Evolutionary conservation across 306 rosid species (phyloP).

Genomic region (Prunus mira): DNA sequence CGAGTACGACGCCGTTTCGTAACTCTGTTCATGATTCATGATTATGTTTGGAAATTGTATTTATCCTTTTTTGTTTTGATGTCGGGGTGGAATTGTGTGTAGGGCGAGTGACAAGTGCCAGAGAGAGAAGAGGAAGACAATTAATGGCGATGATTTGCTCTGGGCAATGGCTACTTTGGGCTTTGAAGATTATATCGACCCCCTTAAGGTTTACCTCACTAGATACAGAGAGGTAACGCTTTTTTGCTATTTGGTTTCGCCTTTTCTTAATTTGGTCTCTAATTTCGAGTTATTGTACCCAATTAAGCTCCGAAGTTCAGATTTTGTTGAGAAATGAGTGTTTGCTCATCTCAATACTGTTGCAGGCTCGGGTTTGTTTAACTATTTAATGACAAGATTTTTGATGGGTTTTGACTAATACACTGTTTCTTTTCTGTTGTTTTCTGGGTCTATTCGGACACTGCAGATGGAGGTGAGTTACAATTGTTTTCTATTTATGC

Average conservation of each 20-base stretch:
- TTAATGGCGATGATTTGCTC: slow-evolving; percentile 94
- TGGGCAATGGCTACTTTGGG: slow-evolving; percentile 98
- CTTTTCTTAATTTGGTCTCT: neutral
- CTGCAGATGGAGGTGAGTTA: slow-evolving; percentile 88
- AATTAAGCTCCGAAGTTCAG: neutral
- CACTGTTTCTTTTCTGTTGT: slow-evolving; percentile 26
- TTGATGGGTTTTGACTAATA: slow-evolving; percentile 33
- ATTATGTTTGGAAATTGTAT: neutral
- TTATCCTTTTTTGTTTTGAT: slow-evolving; percentile 5
- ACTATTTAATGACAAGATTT: neutral
- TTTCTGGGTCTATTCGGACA: slow-evolving; percentile 28
- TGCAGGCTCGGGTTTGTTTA: neutral
- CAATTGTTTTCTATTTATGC: slow-evolving; percentile 6
- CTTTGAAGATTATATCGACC: slow-evolving; percentile 92
- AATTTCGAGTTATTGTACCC: neutral
- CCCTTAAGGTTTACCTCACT: slow-evolving; percentile 72
- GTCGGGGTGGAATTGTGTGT: slow-evolving; percentile 15
- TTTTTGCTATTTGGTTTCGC: neutral
- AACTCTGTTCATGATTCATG: neutral
- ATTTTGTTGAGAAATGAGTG: neutral
- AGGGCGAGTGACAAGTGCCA: slow-evolving; percentile 99
- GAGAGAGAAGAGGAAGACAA: slow-evolving; percentile 96
- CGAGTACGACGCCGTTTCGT: slow-evolving; percentile 49
- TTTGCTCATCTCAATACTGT: neutral
- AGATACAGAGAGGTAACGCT: slow-evolving; percentile 82